These are phyloP conservation scores for Ettlia oleoabundans DNA, from an alignment of 139 green algal genomes.

Conservation along the genomic window DNA sequence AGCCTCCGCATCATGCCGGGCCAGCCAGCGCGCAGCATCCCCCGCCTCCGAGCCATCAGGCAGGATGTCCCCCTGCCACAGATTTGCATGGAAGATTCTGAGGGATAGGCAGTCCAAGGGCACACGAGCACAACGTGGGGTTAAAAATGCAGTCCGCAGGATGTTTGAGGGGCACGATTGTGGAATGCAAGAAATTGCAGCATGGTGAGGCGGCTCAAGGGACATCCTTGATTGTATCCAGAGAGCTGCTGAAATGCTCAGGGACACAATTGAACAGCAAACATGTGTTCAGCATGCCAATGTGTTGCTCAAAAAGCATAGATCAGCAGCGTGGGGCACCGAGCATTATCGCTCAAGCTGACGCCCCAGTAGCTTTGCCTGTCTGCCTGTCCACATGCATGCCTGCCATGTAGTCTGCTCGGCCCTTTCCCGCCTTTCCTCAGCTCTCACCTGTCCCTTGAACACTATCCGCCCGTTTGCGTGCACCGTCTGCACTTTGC, in stretches of 20 bases:
- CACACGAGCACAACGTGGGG: too few species aligned
- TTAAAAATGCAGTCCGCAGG: too few species aligned
- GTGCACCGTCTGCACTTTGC: slow-evolving; percentile 57
- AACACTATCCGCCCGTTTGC: slow-evolving; percentile 90
- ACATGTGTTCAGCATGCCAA: too few species aligned
- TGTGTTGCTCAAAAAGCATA: too few species aligned
- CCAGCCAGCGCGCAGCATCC: slow-evolving; percentile 61
- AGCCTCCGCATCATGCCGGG: slow-evolving; percentile 43
- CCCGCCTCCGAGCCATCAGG: slow-evolving; percentile 66
- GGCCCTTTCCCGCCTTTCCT: not conserved
- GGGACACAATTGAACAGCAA: too few species aligned
- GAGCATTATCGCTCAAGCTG: too few species aligned
- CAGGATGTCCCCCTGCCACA: slow-evolving; percentile 64
- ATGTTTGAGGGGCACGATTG: not conserved
- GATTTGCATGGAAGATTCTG: too few species aligned
- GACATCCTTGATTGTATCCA: too few species aligned
- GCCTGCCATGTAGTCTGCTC: not conserved
- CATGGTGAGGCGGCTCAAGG: not conserved
- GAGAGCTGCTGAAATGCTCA: too few species aligned
- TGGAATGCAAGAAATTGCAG: not conserved
- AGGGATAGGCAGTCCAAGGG: too few species aligned
- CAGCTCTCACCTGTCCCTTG: slow-evolving; percentile 55
- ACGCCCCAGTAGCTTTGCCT: not conserved
- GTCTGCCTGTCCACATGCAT: too few species aligned
- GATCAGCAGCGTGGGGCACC: too few species aligned